Conservation (phyloP, 345 rosid species). For the Gynandropsis gynandra region DNA sequence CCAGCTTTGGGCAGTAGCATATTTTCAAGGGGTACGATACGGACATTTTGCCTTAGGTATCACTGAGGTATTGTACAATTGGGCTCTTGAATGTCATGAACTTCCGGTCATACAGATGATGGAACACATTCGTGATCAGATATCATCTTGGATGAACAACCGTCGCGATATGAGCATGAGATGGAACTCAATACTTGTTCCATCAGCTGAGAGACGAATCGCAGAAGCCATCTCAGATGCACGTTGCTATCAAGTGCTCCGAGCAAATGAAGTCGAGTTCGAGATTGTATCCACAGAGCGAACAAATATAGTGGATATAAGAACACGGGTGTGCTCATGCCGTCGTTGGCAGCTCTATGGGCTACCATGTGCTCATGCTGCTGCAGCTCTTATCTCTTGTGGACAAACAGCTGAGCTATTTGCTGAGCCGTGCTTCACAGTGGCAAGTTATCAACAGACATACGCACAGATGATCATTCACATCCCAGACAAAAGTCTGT, state of each 20-base stretch:
- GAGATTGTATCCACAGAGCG: conserved; percentile 97
- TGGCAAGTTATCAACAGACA: conserved; percentile 61
- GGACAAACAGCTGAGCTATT: conserved; percentile 71
- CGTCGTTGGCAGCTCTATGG: conserved; percentile 95
- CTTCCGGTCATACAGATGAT: conserved; percentile 89
- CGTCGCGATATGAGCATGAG: conserved; percentile 77
- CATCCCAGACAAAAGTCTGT: conserved; percentile 55
- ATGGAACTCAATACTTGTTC: conserved; percentile 81
- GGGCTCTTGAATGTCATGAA: conserved; percentile 98
- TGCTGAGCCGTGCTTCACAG: conserved; percentile 83
- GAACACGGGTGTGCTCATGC: conserved; percentile 80
- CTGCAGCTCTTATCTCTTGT: conserved; percentile 93
- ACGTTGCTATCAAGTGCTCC: conserved; percentile 87
- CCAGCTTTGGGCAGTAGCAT: conserved; percentile 87
- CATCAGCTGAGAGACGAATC: conserved; percentile 84
- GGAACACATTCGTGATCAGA: conserved; percentile 73
- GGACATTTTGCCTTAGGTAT: conserved; percentile 87
- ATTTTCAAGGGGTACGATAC: conserved; percentile 80
- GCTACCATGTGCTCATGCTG: conserved; percentile 90
- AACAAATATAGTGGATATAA: conserved; percentile 87
- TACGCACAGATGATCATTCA: conserved; percentile 67
- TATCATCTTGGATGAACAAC: conserved; percentile 49
- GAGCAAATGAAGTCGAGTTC: conserved; percentile 94
- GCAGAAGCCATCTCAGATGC: conserved; percentile 81
- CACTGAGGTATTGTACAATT: conserved; percentile 70